A percentile compares a stretch with the other conserved stretches of the same genome.
Conservation (phyloP, 1,139 yeast genomes). For the Geotrichum australiense region DNA sequence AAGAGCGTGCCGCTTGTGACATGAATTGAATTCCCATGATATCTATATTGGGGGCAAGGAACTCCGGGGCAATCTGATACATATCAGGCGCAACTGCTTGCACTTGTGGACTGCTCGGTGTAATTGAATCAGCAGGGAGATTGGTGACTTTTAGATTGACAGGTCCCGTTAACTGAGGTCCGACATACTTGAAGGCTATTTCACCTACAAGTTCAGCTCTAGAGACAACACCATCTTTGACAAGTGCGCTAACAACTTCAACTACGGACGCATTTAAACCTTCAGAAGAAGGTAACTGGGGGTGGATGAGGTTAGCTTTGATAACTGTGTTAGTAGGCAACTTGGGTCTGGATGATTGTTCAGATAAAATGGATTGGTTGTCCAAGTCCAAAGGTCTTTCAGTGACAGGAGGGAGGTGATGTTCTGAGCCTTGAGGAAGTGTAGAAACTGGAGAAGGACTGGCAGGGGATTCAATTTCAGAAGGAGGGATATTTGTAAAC, state of each 20-base stretch:
- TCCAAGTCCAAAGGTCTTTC: slow-evolving; percentile 5
- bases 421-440: slow-evolving; percentile 16
- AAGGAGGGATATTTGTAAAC: slow-evolving; percentile 44
- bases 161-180: slow-evolving; percentile 19
- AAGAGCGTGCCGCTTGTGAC: slow-evolving; percentile 34
- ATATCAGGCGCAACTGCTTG: slow-evolving; percentile 19
- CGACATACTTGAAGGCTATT: slow-evolving; percentile 61
- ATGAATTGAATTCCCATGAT: slow-evolving; percentile 69
- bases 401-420: not conserved
- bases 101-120: slow-evolving; percentile 24
- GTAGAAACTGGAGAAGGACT: slow-evolving; percentile 12
- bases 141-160: slow-evolving; percentile 20
- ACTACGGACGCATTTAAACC: slow-evolving; percentile 76
- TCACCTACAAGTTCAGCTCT: slow-evolving; percentile 70
- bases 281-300: slow-evolving; percentile 41
- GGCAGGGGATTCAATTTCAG: slow-evolving; percentile 21
- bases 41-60: slow-evolving; percentile 28
- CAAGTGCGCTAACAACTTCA: slow-evolving; percentile 69
- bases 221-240: slow-evolving; percentile 54
- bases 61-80: slow-evolving; percentile 20
- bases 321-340: slow-evolving; percentile 31
- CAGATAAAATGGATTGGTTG: slow-evolving; percentile 9
- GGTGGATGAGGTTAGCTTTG: slow-evolving; percentile 34
- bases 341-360: slow-evolving; percentile 11
- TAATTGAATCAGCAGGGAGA: slow-evolving; percentile 19